Evolutionary conservation across 495 filamentous ascomycete species (phyloP).

Genomic region (Neurospora tetrasperma): DNA sequence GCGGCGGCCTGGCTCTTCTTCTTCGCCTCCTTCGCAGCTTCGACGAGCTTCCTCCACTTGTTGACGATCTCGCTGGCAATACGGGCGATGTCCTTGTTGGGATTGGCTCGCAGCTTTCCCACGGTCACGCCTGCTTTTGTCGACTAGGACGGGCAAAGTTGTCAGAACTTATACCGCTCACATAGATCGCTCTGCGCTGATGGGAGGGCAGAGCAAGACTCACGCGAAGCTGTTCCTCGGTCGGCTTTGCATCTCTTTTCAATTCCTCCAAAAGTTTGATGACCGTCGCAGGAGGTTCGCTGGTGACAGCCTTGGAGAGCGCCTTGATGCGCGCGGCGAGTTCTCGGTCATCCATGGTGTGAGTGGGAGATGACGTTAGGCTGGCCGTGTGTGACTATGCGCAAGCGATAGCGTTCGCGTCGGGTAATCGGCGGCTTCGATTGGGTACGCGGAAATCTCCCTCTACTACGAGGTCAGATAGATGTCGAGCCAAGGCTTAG

Average conservation of each 20-base stretch:
- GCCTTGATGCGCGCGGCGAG: conserved; percentile 61
- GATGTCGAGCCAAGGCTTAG: background rate
- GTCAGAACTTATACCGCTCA: background rate
- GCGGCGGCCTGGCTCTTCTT: conserved; percentile 37
- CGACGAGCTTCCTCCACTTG: conserved; percentile 79
- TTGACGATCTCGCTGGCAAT: conserved; percentile 70
- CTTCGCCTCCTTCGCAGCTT: conserved; percentile 51
- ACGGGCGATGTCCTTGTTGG: conserved; percentile 63
- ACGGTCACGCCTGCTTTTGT: conserved; percentile 86
- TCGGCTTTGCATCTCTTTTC: conserved; percentile 66
- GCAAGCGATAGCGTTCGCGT: background rate
- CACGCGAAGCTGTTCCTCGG: conserved; percentile 74
- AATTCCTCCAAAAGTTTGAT: conserved; percentile 63
- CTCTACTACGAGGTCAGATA: background rate
- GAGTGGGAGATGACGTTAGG: background rate
- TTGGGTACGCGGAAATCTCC: background rate
- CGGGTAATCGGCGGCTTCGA: background rate
- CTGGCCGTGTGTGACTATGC: background rate
- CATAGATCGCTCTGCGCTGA: background rate
- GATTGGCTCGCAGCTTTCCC: conserved; percentile 67
- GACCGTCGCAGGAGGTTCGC: conserved; percentile 54
- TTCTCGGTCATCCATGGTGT: conserved; percentile 68
- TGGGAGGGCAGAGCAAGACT: conserved; percentile 18
- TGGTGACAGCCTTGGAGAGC: conserved; percentile 65
- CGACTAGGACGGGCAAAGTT: conserved; percentile 37